Evolutionary conservation across 129 eudicot species (phyloP).

Genomic region (Arctium lappa): DNA sequence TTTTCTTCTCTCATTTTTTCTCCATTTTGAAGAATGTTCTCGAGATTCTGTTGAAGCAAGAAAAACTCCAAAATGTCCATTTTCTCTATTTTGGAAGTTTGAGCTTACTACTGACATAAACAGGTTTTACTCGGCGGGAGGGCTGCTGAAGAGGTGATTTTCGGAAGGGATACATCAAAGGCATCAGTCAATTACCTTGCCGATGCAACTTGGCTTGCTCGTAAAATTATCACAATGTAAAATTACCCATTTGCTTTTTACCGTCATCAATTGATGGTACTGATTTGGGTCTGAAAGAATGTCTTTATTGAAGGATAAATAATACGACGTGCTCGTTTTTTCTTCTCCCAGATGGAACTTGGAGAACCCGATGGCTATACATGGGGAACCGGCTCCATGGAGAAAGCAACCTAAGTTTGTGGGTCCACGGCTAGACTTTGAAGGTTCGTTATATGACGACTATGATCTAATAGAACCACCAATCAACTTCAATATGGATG

Average conservation of each 20-base stretch:
- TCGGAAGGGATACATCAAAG: constrained; percentile 79
- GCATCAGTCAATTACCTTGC: constrained; percentile 88
- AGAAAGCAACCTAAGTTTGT: constrained; percentile 51
- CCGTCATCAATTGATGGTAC: neutral
- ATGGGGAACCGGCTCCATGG: constrained; percentile 93
- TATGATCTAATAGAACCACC: constrained; percentile 61
- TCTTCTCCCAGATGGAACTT: constrained; percentile 71
- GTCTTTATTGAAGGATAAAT: constrained; percentile 2
- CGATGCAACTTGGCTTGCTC: constrained; percentile 98
- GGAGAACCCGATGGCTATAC: constrained; percentile 87
- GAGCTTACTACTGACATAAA: neutral
- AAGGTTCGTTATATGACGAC: constrained; percentile 64
- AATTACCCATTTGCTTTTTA: constrained; percentile 4
- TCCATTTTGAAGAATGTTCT: too few relatives aligned
- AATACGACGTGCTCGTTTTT: neutral
- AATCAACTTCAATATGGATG: constrained; percentile 69
- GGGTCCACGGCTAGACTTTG: constrained; percentile 92
- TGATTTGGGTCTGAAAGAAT: neutral
- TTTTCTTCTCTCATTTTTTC: too few relatives aligned
- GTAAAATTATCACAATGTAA: constrained; percentile 85
- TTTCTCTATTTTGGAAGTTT: neutral
- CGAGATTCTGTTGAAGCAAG: too few relatives aligned
- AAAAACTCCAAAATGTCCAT: neutral
- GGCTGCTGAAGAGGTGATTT: constrained; percentile 93
- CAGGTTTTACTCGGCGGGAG: constrained; percentile 92